Percentiles rank a stretch among this genome's conserved stretches.
These are phyloP conservation scores for Fusarium haematococcum DNA, from an alignment of 2,329 filamentous ascomycete genomes.

Conservation along the genomic window DNA sequence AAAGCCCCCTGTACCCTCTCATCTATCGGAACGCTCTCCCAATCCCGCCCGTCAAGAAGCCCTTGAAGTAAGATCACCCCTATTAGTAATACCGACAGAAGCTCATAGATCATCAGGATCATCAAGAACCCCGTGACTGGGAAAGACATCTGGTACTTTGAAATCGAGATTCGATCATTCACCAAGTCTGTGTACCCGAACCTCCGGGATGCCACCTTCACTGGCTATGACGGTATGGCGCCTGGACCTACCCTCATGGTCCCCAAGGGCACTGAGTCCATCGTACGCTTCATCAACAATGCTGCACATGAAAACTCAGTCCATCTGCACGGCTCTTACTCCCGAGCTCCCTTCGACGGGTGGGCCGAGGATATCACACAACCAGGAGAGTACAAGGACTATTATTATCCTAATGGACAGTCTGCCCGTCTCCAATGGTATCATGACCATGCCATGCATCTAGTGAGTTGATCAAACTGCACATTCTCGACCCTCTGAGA, in stretches of 20 bases:
- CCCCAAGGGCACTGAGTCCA: constrained; percentile 60
- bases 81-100: constrained; percentile 1
- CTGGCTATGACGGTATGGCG: constrained; percentile 66
- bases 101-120: constrained; percentile 31
- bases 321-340: constrained; percentile 67
- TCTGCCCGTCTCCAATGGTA: constrained; percentile 67
- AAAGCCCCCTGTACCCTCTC: constrained; percentile 10
- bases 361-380: constrained; percentile 66
- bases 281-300: constrained; percentile 66
- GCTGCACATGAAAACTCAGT: constrained; percentile 57
- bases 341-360: constrained; percentile 39
- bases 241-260: constrained; percentile 67
- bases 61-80: constrained; percentile 51
- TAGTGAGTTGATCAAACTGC: constrained; percentile 36
- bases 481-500: not conserved
- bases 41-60: constrained; percentile 57
- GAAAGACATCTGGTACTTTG: constrained; percentile 51
- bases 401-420: constrained; percentile 70
- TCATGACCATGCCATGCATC: constrained; percentile 59
- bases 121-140: constrained; percentile 52
- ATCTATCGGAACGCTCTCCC: constrained; percentile 51
- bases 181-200: constrained; percentile 52
- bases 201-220: constrained; percentile 45
- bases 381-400: constrained; percentile 69
- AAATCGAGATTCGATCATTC: constrained; percentile 50